Evolutionary conservation across 2,329 filamentous ascomycete genomes (phyloP).

Genomic region (Colletotrichum siamense): DNA sequence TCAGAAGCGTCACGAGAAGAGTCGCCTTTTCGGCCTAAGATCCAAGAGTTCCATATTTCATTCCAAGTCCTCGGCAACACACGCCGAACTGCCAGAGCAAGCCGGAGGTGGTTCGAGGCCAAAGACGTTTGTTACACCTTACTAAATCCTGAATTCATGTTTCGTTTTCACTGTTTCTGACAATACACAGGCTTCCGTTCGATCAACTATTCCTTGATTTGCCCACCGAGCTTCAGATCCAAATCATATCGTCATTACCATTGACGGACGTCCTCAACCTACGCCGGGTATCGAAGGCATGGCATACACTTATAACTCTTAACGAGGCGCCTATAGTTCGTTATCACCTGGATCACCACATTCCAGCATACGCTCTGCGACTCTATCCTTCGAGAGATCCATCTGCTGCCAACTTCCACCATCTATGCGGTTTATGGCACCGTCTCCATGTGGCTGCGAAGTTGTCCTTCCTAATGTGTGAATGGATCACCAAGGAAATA

Average conservation of each 20-base stretch:
- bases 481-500: slow-evolving; percentile 70
- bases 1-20: slow-evolving; percentile 40
- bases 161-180: slow-evolving; percentile 18
- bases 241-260: slow-evolving; percentile 65
- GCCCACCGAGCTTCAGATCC: slow-evolving; percentile 67
- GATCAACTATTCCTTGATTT: slow-evolving; percentile 63
- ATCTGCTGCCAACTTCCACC: slow-evolving; percentile 59
- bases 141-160: neutral
- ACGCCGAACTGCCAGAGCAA: neutral
- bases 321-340: slow-evolving; percentile 68
- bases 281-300: slow-evolving; percentile 62
- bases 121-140: slow-evolving; percentile 4
- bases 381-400: slow-evolving; percentile 61
- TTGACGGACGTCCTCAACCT: slow-evolving; percentile 66
- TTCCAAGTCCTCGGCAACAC: slow-evolving; percentile 5
- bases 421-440: slow-evolving; percentile 70
- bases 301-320: slow-evolving; percentile 63
- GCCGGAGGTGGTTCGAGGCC: neutral
- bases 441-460: slow-evolving; percentile 69
- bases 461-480: slow-evolving; percentile 65
- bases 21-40: slow-evolving; percentile 46
- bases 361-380: slow-evolving; percentile 65
- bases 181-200: slow-evolving; percentile 48
- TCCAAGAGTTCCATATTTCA: slow-evolving; percentile 42
- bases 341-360: slow-evolving; percentile 63